These are phyloP conservation scores for Niveomyces coronatus DNA, from an alignment of 2,329 filamentous ascomycete species.

Conservation along the genomic window DNA sequence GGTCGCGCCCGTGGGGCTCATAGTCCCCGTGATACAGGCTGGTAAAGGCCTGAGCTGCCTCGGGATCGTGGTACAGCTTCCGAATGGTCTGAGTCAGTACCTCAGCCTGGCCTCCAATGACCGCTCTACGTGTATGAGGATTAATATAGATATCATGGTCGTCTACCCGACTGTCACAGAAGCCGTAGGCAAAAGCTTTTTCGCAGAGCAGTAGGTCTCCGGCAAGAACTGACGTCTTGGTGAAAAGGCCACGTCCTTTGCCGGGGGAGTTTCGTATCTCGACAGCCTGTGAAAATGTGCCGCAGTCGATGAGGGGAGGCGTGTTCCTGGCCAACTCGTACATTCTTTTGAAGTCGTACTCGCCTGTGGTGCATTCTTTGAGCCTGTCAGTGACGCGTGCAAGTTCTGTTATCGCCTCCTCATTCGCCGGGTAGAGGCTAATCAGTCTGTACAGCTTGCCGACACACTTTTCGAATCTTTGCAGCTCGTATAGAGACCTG, in stretches of 20 bases:
- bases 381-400: not conserved
- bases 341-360: not conserved
- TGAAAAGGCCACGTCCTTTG: not conserved
- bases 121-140: not conserved
- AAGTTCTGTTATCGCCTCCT: not conserved
- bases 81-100: not conserved
- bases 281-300: not conserved
- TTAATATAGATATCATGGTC: not conserved
- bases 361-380: not conserved
- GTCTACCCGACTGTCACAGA: not conserved
- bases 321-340: not conserved
- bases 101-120: not conserved
- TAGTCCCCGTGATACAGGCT: not conserved
- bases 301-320: not conserved
- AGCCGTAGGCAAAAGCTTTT: conserved; percentile 1
- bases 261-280: not conserved
- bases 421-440: not conserved
- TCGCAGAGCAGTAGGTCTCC: conserved; percentile 1
- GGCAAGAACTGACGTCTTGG: not conserved
- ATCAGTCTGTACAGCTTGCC: not conserved
- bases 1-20: not conserved
- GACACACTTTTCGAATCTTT: not conserved
- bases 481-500: not conserved
- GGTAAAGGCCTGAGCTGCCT: not conserved
- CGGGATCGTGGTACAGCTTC: not conserved